Conservation (phyloP, 495 filamentous ascomycete genomes). For the Aspergillus coremiiformis region DNA sequence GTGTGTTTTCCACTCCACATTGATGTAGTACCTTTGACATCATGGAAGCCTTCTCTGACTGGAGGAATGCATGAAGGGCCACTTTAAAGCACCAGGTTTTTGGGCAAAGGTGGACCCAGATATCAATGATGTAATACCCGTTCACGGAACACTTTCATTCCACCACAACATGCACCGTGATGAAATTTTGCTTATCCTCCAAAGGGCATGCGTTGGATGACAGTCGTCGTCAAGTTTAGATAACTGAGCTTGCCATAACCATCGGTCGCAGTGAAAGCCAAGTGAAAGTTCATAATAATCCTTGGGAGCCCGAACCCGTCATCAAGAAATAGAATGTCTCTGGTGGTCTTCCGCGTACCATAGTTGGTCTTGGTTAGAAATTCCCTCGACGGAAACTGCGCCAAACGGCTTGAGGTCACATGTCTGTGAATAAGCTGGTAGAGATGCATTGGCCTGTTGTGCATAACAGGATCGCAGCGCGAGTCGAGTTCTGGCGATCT, state of each 20-base stretch:
- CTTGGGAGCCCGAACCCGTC: neutral
- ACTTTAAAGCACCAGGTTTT: neutral
- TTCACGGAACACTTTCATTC: neutral
- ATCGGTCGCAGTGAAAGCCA: neutral
- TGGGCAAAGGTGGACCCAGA: neutral
- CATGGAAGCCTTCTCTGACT: neutral
- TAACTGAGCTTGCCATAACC: neutral
- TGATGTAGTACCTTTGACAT: neutral
- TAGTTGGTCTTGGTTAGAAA: neutral
- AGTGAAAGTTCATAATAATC: neutral
- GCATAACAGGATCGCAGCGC: slow-evolving; percentile 11
- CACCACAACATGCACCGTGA: neutral
- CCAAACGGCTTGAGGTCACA: neutral
- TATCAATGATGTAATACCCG: neutral
- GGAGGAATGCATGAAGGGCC: neutral
- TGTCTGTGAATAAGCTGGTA: slow-evolving; percentile 5
- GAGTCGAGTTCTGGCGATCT: slow-evolving; percentile 3
- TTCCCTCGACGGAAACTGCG: neutral
- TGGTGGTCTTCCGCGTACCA: neutral
- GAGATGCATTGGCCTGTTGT: slow-evolving; percentile 9
- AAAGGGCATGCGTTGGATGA: neutral
- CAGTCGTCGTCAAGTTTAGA: neutral
- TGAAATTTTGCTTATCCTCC: neutral
- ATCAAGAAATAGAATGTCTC: neutral
- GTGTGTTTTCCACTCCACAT: neutral